Evolutionary conservation across 2,329 filamentous ascomycete species (phyloP).

Genomic region (Emydomyces testavorans): DNA sequence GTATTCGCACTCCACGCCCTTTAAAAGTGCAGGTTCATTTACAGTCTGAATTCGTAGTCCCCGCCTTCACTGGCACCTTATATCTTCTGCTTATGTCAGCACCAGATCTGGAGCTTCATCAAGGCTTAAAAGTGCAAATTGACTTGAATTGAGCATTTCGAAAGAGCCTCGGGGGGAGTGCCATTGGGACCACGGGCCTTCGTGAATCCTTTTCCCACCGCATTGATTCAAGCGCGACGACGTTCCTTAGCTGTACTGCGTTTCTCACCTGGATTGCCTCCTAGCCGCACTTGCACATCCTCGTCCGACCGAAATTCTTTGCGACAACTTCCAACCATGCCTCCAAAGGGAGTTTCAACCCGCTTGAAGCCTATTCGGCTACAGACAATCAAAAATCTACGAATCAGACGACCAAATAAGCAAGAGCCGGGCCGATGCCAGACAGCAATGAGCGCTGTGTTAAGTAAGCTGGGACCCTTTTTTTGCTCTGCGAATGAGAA

Average conservation of each 20-base stretch:
- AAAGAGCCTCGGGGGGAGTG: neutral
- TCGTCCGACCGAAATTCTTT: neutral
- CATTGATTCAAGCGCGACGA: neutral
- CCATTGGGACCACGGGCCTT: neutral
- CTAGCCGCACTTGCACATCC: neutral
- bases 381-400: conserved; percentile 44
- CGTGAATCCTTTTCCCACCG: neutral
- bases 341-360: conserved; percentile 35
- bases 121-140: no score
- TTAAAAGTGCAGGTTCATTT: no score
- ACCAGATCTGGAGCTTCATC: neutral
- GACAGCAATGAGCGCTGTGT: conserved; percentile 53
- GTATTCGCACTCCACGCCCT: no score
- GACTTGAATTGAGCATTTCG: no score
- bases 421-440: conserved; percentile 53
- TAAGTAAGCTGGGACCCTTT: conserved; percentile 39
- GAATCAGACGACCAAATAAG: conserved; percentile 53
- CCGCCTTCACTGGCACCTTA: neutral
- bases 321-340: conserved; percentile 24
- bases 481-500: neutral
- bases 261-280: neutral
- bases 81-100: conserved; percentile 7
- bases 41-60: neutral
- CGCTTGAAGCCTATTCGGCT: conserved; percentile 37
- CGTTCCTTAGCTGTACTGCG: neutral